Percentiles rank a stretch among this genome's conserved stretches.
Conservation (phyloP, 768 basidiomycete species). For the Myochromella boudieri region DNA sequence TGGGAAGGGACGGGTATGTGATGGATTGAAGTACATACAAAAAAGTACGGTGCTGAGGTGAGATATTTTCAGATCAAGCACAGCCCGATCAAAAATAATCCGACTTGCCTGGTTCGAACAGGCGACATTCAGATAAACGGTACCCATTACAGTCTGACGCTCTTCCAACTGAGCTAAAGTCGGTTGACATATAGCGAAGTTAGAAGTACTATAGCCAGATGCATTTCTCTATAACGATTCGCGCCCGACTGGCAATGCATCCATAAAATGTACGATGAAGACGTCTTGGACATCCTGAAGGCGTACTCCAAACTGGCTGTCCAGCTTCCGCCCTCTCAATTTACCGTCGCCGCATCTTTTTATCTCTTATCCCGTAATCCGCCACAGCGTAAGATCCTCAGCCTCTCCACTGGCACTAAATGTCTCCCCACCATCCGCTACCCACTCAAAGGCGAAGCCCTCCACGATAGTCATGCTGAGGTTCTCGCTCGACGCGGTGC, state of each 20-base stretch:
- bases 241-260: no score
- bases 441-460: constrained; percentile 67
- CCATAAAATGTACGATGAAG: constrained; percentile 14
- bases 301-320: constrained; percentile 47
- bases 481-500: constrained; percentile 83
- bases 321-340: constrained; percentile 53
- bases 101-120: constrained; percentile 20
- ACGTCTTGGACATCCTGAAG: constrained; percentile 34
- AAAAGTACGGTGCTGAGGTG: no score
- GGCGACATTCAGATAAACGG: constrained; percentile 12
- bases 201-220: not conserved
- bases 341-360: constrained; percentile 66
- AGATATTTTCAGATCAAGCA: no score
- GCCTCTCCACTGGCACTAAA: constrained; percentile 82
- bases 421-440: constrained; percentile 68
- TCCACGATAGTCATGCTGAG: constrained; percentile 93
- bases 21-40: no score
- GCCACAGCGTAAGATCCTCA: constrained; percentile 52
- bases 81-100: no score
- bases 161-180: constrained; percentile 51
- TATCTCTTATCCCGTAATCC: constrained; percentile 28
- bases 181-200: constrained; percentile 16
- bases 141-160: constrained; percentile 41
- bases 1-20: no score
- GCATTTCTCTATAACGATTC: not conserved